These are phyloP conservation scores for Priceomyces haplophilus DNA, from an alignment of 805 yeast species.

Conservation along the genomic window DNA sequence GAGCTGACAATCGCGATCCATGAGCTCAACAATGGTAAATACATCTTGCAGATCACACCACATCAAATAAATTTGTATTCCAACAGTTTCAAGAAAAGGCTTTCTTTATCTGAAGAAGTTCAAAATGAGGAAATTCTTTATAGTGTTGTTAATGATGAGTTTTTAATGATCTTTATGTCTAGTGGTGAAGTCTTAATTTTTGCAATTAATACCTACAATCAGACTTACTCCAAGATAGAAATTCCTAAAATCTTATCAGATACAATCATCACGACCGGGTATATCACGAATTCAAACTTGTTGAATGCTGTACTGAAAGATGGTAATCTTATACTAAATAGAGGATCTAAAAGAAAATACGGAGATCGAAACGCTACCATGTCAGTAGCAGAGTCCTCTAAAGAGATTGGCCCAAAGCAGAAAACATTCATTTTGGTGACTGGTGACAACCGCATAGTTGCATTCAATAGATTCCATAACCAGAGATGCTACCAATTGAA, in stretches of 20 bases:
- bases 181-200: slow-evolving; percentile 68
- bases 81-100: slow-evolving; percentile 52
- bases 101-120: slow-evolving; percentile 43
- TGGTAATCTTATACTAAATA: slow-evolving; percentile 21
- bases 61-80: slow-evolving; percentile 60
- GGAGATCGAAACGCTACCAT: slow-evolving; percentile 8
- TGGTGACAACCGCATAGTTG: slow-evolving; percentile 71
- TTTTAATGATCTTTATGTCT: slow-evolving; percentile 58
- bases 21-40: slow-evolving; percentile 51
- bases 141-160: slow-evolving; percentile 61
- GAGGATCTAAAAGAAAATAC: slow-evolving; percentile 32
- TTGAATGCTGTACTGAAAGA: slow-evolving; percentile 31
- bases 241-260: slow-evolving; percentile 41
- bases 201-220: slow-evolving; percentile 38
- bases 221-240: slow-evolving; percentile 30
- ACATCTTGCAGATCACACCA: slow-evolving; percentile 73
- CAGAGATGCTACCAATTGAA: slow-evolving; percentile 54
- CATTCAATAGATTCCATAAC: slow-evolving; percentile 54
- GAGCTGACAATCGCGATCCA: slow-evolving; percentile 67
- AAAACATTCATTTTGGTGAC: slow-evolving; percentile 63
- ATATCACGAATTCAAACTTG: slow-evolving; percentile 48
- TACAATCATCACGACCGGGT: slow-evolving; percentile 66
- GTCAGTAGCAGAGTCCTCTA: slow-evolving; percentile 3
- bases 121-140: slow-evolving; percentile 56
- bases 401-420: slow-evolving; percentile 24